phyloP scores from a whole-genome alignment of 1,284 basidiomycete species.

The Austroboletus olivaceoglutinosus region DNA sequence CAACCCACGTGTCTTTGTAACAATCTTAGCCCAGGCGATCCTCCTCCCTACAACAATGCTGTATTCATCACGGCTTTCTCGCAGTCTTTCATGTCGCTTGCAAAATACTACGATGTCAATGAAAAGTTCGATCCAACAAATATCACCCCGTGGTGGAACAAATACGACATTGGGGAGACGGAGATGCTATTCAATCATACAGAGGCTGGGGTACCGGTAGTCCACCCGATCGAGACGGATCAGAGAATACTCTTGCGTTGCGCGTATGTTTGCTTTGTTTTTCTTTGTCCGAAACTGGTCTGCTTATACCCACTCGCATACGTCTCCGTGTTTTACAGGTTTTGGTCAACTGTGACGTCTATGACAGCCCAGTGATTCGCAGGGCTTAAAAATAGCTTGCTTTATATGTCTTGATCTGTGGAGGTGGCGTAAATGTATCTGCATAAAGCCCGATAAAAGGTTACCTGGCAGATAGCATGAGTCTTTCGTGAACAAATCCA shows the following conservation, averaged over 20 bases:
- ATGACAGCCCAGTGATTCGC: slow-evolving; percentile 2
- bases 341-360: slow-evolving; percentile 3
- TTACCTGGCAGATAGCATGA: too few species aligned
- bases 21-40: neutral
- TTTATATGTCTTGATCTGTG: too few species aligned
- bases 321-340: neutral
- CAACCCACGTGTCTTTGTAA: neutral
- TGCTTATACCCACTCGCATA: too few species aligned
- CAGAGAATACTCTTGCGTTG: slow-evolving; percentile 17
- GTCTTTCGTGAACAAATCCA: too few species aligned
- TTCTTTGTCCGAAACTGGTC: too few species aligned
- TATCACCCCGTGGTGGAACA: slow-evolving; percentile 26
- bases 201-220: slow-evolving; percentile 5
- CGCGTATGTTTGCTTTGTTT: slow-evolving; percentile 16
- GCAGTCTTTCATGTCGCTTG: slow-evolving; percentile 24
- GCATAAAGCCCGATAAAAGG: too few species aligned
- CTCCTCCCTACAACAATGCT: slow-evolving; percentile 18
- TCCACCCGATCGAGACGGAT: slow-evolving; percentile 20
- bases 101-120: slow-evolving; percentile 20
- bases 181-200: slow-evolving; percentile 34
- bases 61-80: slow-evolving; percentile 27
- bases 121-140: slow-evolving; percentile 16
- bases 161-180: slow-evolving; percentile 8
- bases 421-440: too few species aligned
- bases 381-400: too few species aligned